Percentiles rank a stretch among this genome's conserved stretches.
Evolutionary conservation across 1,284 basidiomycete species (phyloP).

Genomic region (Leccinum huronense): DNA sequence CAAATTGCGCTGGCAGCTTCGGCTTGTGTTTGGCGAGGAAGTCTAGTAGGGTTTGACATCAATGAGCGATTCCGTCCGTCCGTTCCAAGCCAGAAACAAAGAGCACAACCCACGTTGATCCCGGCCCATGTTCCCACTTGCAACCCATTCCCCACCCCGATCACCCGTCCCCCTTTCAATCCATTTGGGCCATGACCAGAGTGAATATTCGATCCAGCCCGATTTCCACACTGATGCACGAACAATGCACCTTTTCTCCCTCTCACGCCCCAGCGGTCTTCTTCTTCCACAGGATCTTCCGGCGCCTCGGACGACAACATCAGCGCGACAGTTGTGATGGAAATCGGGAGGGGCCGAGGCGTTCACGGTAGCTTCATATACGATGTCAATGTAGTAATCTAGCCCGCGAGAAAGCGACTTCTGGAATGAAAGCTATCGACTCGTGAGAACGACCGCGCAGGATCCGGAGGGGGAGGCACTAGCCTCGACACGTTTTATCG

Average conservation of each 20-base stretch:
- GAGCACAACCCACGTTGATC: conserved; percentile 66
- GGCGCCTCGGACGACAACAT: conserved; percentile 34
- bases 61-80: not conserved
- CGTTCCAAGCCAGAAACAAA: not conserved
- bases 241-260: conserved; percentile 69
- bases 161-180: conserved; percentile 76
- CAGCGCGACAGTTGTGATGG: conserved; percentile 48
- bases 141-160: conserved; percentile 90
- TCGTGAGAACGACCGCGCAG: conserved; percentile 7
- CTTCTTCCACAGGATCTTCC: conserved; percentile 46
- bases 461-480: not conserved
- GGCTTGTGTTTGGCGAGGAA: conserved; percentile 94
- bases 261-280: conserved; percentile 69
- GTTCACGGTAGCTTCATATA: conserved; percentile 95
- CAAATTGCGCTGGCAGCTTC: conserved; percentile 85
- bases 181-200: conserved; percentile 83
- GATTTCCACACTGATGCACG: conserved; percentile 93
- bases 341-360: conserved; percentile 89
- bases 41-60: conserved; percentile 42
- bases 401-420: conserved; percentile 93
- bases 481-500: conserved; percentile 55
- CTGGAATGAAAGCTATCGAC: conserved; percentile 87
- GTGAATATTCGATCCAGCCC: conserved; percentile 79
- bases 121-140: conserved; percentile 69
- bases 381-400: conserved; percentile 98